These are phyloP conservation scores for Rhododendron ovatum DNA, from an alignment of 148 eudicot species.

Conservation along the genomic window DNA sequence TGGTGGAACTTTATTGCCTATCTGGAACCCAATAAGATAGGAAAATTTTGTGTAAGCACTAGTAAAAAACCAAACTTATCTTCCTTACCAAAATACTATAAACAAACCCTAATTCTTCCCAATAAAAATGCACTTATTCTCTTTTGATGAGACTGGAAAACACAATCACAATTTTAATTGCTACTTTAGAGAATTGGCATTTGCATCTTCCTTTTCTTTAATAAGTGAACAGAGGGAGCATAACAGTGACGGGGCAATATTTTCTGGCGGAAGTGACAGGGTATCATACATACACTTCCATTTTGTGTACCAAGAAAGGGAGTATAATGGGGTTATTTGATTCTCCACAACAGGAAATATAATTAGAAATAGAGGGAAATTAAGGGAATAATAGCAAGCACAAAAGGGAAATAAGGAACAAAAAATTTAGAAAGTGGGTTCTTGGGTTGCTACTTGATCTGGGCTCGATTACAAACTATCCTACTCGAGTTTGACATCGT, in stretches of 20 bases:
- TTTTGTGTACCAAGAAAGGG: not conserved
- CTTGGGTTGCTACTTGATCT: too few relatives aligned
- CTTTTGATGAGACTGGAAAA: too few relatives aligned
- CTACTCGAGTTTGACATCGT: too few relatives aligned
- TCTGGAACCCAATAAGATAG: not conserved
- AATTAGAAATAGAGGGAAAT: not conserved
- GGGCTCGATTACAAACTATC: too few relatives aligned
- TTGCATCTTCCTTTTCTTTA: not conserved
- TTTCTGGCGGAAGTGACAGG: not conserved
- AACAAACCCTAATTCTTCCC: not conserved
- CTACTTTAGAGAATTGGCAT: not conserved
- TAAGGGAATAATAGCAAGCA: not conserved
- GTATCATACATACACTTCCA: not conserved
- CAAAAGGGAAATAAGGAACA: not conserved
- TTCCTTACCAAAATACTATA: too few relatives aligned
- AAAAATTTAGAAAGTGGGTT: not conserved
- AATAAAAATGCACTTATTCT: not conserved
- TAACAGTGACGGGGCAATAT: not conserved
- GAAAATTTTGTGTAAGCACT: not conserved
- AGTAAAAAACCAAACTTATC: not conserved
- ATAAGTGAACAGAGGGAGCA: not conserved
- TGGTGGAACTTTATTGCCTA: not conserved
- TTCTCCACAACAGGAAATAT: not conserved
- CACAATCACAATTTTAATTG: not conserved
- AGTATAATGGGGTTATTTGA: not conserved